phyloP scores from a whole-genome alignment of 2,329 filamentous ascomycete species.

The Xylariaceae sp. region DNA sequence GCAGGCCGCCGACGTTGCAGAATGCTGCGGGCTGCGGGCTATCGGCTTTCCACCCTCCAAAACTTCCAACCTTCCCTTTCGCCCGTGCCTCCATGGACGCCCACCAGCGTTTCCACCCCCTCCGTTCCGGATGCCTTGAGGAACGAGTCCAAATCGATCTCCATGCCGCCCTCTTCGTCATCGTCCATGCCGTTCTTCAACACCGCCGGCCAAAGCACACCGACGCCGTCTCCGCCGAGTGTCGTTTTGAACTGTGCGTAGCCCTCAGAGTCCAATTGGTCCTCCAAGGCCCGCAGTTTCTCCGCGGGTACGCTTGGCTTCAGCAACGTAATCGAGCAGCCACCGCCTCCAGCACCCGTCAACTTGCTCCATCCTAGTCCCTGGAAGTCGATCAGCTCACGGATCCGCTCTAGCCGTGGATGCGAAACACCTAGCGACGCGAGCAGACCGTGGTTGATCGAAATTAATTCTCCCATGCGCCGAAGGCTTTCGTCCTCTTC shows the following conservation, averaged over 20 bases:
- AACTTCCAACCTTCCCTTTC: constrained; percentile 82
- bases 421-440: constrained; percentile 93
- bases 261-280: constrained; percentile 63
- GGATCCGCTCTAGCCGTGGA: constrained; percentile 83
- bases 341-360: constrained; percentile 91
- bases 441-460: constrained; percentile 88
- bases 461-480: constrained; percentile 81
- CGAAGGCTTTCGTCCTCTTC: constrained; percentile 60
- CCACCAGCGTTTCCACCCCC: constrained; percentile 82
- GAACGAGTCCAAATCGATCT: constrained; percentile 84
- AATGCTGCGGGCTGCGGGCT: constrained; percentile 1
- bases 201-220: constrained; percentile 89
- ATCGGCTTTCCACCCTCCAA: constrained; percentile 61
- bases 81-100: constrained; percentile 65
- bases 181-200: constrained; percentile 79
- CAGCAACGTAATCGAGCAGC: constrained; percentile 89
- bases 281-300: constrained; percentile 60
- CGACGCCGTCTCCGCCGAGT: constrained; percentile 87
- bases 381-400: constrained; percentile 84
- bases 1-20: no score
- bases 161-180: constrained; percentile 75
- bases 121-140: constrained; percentile 78
- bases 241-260: constrained; percentile 86
- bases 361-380: constrained; percentile 96
- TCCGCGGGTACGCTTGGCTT: constrained; percentile 58